Percentiles rank a stretch among this genome's conserved stretches.
phyloP scores from a whole-genome alignment of 495 filamentous ascomycete genomes.

The Penicillium herquei region DNA sequence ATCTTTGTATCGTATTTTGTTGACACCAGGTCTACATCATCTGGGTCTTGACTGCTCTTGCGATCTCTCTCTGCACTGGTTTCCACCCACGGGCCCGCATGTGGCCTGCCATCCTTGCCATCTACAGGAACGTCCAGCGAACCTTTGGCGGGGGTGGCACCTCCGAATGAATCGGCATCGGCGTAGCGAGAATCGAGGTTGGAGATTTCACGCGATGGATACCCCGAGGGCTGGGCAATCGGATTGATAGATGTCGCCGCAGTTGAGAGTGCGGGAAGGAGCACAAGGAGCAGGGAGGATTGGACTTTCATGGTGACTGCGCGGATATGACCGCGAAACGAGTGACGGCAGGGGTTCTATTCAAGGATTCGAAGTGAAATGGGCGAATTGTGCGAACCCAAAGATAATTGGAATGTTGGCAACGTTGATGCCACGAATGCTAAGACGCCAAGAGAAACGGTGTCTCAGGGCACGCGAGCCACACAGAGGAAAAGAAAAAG shows the following conservation, averaged over 20 bases:
- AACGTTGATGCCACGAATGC: background rate
- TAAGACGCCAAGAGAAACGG: background rate
- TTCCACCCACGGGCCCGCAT: conserved; percentile 84
- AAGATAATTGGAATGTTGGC: too few relatives aligned
- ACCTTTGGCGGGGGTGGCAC: conserved; percentile 44
- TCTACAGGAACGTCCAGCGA: conserved; percentile 92
- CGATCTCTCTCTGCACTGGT: conserved; percentile 59
- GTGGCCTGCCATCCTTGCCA: conserved; percentile 92
- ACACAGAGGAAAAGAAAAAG: background rate
- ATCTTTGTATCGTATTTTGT: conserved; percentile 30
- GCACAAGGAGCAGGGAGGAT: conserved; percentile 32
- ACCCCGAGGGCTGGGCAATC: conserved; percentile 11
- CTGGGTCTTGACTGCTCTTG: conserved; percentile 44
- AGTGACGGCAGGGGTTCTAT: background rate
- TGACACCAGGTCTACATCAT: conserved; percentile 16
- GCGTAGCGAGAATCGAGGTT: conserved; percentile 13
- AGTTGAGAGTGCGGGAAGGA: conserved; percentile 37
- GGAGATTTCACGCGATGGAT: conserved; percentile 13
- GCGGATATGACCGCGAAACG: conserved; percentile 13
- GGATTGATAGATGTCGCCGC: conserved; percentile 22
- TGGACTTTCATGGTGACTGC: conserved; percentile 33
- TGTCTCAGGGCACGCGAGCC: background rate
- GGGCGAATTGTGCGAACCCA: too few relatives aligned
- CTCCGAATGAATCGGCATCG: conserved; percentile 20
- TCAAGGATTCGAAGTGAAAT: background rate